These are phyloP conservation scores for Lentinula aciculospora DNA, from an alignment of 768 basidiomycete species.

Conservation along the genomic window DNA sequence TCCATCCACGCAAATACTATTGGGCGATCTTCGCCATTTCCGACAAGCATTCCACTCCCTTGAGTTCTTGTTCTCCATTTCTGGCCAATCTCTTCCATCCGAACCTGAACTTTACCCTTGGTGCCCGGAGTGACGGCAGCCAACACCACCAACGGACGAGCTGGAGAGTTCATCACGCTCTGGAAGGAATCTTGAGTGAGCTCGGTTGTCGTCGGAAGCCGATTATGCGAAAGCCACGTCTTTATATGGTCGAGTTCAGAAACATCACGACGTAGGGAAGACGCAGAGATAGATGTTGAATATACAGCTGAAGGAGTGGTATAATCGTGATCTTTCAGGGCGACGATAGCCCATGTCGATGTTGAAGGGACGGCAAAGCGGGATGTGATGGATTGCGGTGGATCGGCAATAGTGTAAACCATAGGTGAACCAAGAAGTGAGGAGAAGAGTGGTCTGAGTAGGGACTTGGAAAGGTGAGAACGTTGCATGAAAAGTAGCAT, in stretches of 20 bases:
- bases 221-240: constrained; percentile 61
- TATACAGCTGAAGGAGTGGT: constrained; percentile 41
- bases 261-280: constrained; percentile 16
- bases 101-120: constrained; percentile 36
- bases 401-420: constrained; percentile 35
- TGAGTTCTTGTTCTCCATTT: constrained; percentile 61
- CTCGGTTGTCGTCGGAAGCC: constrained; percentile 69
- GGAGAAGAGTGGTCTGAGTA: constrained; percentile 11
- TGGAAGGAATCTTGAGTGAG: constrained; percentile 78
- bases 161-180: constrained; percentile 76
- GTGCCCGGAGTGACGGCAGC: constrained; percentile 39
- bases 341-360: constrained; percentile 60
- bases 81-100: constrained; percentile 43
- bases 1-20: constrained; percentile 93
- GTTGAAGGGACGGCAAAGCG: constrained; percentile 30
- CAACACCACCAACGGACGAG: constrained; percentile 75
- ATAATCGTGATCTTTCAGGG: constrained; percentile 54
- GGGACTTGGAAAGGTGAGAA: constrained; percentile 20
- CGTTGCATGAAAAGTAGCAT: neutral
- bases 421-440: constrained; percentile 43
- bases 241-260: constrained; percentile 15
- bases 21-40: constrained; percentile 27
- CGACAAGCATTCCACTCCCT: constrained; percentile 33
- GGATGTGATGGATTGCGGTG: constrained; percentile 23
- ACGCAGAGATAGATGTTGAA: neutral